Percentiles rank a stretch among this genome's conserved stretches.
phyloP scores from a whole-genome alignment of 2,329 filamentous ascomycete genomes.

The Sporothrix variecibatus region DNA sequence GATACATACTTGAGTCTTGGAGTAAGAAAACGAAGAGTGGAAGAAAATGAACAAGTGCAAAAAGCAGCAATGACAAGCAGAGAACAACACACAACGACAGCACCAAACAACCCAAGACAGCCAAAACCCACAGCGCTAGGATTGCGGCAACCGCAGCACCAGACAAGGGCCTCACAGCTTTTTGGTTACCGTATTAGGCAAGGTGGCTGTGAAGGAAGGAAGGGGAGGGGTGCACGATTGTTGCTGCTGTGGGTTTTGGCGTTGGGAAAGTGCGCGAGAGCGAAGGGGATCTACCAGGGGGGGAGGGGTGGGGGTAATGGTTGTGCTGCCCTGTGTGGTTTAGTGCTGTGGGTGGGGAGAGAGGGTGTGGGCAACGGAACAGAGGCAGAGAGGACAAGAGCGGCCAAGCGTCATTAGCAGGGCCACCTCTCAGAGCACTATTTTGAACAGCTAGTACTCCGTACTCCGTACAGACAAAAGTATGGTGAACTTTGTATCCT shows the following conservation, averaged over 20 bases:
- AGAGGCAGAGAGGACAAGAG: not conserved
- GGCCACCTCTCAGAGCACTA: conserved; percentile 4
- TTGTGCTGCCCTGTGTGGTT: conserved; percentile 1
- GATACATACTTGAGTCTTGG: not conserved
- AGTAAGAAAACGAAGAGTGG: not conserved
- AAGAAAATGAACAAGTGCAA: not conserved
- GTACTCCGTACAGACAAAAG: too few relatives aligned
- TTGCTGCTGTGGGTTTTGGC: conserved; percentile 6
- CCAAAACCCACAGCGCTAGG: conserved; percentile 22
- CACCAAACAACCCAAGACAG: not conserved
- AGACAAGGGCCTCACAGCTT: conserved; percentile 8
- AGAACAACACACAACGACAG: not conserved
- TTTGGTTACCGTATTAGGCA: conserved; percentile 26
- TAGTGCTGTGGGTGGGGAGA: not conserved
- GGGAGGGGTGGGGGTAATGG: conserved; percentile 2
- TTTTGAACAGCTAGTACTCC: not conserved
- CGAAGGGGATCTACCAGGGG: not conserved
- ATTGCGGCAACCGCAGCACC: conserved; percentile 23
- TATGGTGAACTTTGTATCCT: not conserved
- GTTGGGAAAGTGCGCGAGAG: conserved; percentile 5
- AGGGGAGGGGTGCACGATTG: not conserved
- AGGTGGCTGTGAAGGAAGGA: conserved; percentile 27
- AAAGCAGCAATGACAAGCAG: not conserved
- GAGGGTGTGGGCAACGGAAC: not conserved
- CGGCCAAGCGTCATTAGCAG: conserved; percentile 1